Evolutionary conservation across 352 stramenopile species (phyloP).

Genomic region (Globisporangium viniferum): DNA sequence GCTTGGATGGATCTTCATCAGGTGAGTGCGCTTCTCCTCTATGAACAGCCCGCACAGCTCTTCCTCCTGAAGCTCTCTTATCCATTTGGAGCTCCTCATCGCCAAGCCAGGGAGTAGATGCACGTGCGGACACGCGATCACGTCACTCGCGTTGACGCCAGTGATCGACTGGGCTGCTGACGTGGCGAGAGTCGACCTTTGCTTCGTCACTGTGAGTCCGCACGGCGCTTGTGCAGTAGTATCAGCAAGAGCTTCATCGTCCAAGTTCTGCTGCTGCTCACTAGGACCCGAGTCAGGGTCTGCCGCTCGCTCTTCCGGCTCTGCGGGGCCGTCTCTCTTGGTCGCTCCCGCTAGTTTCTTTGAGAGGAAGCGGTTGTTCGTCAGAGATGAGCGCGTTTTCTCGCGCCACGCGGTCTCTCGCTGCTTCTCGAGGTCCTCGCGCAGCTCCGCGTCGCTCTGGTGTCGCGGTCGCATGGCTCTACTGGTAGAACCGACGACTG

Average conservation of each 20-base stretch:
- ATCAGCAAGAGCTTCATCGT: not conserved
- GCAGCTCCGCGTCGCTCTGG: conserved; percentile 34
- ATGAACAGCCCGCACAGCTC: conserved; percentile 47
- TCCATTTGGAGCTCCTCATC: conserved; percentile 30
- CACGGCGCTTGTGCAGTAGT: not conserved
- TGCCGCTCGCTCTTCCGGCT: not conserved
- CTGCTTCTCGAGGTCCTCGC: conserved; percentile 37
- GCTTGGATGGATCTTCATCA: conserved; percentile 36
- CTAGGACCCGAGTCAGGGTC: not conserved
- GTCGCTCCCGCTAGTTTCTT: not conserved
- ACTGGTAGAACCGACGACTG: not conserved
- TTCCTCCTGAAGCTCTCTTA: conserved; percentile 36
- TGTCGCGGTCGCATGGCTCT: conserved; percentile 13
- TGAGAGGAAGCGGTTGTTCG: conserved; percentile 54
- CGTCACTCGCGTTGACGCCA: not conserved
- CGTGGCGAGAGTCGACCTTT: conserved; percentile 14
- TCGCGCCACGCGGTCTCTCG: conserved; percentile 23
- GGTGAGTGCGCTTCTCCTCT: conserved; percentile 30
- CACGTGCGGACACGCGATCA: conserved; percentile 15
- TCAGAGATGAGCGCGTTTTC: conserved; percentile 20
- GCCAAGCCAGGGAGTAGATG: conserved; percentile 21
- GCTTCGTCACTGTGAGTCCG: conserved; percentile 13
- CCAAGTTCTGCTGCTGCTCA: conserved; percentile 10
- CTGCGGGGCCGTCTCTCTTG: not conserved
- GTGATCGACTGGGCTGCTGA: not conserved